Conservation (phyloP, 495 filamentous ascomycete species). For the Glonium stellatum region DNA sequence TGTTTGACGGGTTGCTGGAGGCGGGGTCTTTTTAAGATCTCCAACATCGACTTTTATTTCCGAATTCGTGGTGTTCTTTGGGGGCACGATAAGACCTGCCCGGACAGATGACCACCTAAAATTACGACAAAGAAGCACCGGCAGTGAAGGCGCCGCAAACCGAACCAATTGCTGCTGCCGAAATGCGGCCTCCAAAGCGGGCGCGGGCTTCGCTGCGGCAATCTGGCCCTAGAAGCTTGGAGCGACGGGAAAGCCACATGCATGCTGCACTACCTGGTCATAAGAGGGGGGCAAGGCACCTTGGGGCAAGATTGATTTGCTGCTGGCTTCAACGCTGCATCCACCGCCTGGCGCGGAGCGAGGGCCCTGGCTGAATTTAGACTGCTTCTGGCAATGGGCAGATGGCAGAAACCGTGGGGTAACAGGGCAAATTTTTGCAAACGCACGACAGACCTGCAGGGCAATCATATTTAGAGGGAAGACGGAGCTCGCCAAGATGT, state of each 20-base stretch:
- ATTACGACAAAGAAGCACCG: slow-evolving; percentile 29
- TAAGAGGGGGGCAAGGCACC: slow-evolving; percentile 21
- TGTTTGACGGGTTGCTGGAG: slow-evolving; percentile 11
- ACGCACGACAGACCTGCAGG: slow-evolving; percentile 28
- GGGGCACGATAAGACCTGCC: slow-evolving; percentile 22
- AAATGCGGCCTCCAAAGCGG: slow-evolving; percentile 16
- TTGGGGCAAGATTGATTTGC: slow-evolving; percentile 20
- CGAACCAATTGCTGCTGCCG: slow-evolving; percentile 17
- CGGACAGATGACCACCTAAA: slow-evolving; percentile 21
- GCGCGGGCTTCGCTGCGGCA: slow-evolving; percentile 24
- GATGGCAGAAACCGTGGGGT: slow-evolving; percentile 30
- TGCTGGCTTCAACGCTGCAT: slow-evolving; percentile 8
- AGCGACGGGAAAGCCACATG: slow-evolving; percentile 15
- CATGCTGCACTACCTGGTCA: slow-evolving; percentile 20
- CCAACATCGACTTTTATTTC: slow-evolving; percentile 10
- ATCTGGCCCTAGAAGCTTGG: slow-evolving; percentile 16
- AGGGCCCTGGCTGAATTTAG: slow-evolving; percentile 5
- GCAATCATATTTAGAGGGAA: slow-evolving; percentile 12
- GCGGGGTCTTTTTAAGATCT: slow-evolving; percentile 21
- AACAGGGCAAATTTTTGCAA: slow-evolving; percentile 22
- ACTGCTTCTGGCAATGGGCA: slow-evolving; percentile 15
- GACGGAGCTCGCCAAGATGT: slow-evolving; percentile 12
- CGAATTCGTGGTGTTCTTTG: slow-evolving; percentile 9
- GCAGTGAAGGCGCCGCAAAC: slow-evolving; percentile 6
- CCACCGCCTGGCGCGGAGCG: slow-evolving; percentile 21